phyloP scores from a whole-genome alignment of 106 monocot species.

The Allium sativum region DNA sequence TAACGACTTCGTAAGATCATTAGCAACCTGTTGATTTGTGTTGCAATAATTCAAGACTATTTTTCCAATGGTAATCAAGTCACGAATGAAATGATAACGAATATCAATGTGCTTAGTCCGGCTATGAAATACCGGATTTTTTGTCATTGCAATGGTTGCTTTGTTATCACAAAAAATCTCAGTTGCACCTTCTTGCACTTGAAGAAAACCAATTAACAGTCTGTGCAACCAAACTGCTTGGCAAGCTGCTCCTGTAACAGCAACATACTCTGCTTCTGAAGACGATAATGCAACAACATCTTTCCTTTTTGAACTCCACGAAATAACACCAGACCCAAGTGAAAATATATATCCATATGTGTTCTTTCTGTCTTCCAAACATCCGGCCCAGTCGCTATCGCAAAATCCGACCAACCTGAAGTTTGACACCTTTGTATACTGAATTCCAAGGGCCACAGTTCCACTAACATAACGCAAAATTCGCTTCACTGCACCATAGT shows the following conservation, averaged over 20 bases:
- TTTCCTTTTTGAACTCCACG: neutral
- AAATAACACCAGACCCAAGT: neutral
- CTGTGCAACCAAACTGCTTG: neutral
- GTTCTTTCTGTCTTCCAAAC: neutral
- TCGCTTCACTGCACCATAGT: too few species aligned
- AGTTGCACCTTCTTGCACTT: neutral
- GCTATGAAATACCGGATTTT: neutral
- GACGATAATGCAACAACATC: constrained; percentile 1
- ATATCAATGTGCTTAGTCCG: neutral
- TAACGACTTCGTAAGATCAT: neutral
- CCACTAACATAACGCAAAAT: too few species aligned
- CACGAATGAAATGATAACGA: neutral
- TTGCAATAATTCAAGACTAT: neutral
- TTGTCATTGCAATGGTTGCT: neutral
- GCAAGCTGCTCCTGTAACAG: neutral
- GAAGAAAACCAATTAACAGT: neutral
- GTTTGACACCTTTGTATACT: neutral
- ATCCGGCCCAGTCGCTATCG: constrained; percentile 5
- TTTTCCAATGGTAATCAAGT: neutral
- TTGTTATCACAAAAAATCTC: neutral
- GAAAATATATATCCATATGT: constrained; percentile 4
- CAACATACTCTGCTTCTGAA: constrained; percentile 1
- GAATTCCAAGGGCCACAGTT: neutral
- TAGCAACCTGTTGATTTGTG: neutral
- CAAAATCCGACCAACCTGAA: neutral